phyloP scores from a whole-genome alignment of 169 alveolate species.

The Eimeria maxima region DNA sequence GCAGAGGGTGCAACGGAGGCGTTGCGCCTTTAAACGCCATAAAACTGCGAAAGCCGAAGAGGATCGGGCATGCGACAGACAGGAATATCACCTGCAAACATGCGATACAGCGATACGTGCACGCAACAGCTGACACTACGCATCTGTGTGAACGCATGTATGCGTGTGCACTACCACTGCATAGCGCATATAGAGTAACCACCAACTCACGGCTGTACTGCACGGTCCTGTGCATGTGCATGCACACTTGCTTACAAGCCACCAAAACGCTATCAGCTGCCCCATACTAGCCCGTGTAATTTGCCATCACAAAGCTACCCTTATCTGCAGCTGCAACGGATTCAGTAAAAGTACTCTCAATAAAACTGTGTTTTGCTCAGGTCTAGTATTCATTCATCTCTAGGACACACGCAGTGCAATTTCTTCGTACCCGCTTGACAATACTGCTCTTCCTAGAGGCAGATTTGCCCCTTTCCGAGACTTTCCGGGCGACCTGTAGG shows the following conservation, averaged over 20 bases:
- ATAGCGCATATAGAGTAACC: background rate
- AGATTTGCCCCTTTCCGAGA: constrained; percentile 67
- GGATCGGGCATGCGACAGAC: constrained; percentile 75
- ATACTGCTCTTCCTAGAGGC: constrained; percentile 79
- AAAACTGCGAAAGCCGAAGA: constrained; percentile 60
- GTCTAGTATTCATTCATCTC: no score
- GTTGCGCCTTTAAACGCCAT: constrained; percentile 76
- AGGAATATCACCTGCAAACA: constrained; percentile 66
- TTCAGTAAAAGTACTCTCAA: background rate
- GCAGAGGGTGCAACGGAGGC: constrained; percentile 75
- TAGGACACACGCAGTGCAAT: background rate
- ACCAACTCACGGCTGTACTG: background rate
- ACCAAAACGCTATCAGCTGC: background rate
- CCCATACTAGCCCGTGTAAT: background rate
- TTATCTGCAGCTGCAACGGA: background rate
- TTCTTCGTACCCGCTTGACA: constrained; percentile 46
- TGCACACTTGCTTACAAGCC: background rate
- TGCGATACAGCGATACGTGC: background rate
- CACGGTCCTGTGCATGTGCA: background rate
- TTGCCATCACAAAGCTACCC: background rate
- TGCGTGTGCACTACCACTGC: background rate
- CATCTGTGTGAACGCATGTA: background rate
- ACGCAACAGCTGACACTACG: background rate
- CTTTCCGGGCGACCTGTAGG: constrained; percentile 78
- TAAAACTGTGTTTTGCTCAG: background rate